Conservation (phyloP, 2,329 filamentous ascomycete species). For the Paecilomyces formosus region DNA sequence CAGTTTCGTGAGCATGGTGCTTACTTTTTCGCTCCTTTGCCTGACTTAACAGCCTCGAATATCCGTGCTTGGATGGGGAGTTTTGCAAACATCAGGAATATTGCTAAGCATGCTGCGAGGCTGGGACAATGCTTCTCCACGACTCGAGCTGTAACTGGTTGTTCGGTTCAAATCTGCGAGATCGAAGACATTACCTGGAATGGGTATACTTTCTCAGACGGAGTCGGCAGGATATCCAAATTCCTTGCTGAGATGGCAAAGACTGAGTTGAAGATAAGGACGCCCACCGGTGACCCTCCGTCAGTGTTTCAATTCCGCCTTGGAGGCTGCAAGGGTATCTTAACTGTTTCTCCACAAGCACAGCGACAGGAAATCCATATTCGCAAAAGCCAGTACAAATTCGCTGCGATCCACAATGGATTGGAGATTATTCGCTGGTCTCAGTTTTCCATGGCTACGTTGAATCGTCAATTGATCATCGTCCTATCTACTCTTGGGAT, state of each 20-base stretch:
- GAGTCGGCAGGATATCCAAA: conserved; percentile 83
- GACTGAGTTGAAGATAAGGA: conserved; percentile 57
- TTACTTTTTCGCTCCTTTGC: conserved; percentile 78
- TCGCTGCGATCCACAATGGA: conserved; percentile 60
- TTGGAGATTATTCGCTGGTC: conserved; percentile 84
- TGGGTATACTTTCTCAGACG: conserved; percentile 74
- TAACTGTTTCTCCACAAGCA: conserved; percentile 65
- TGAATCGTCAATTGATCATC: conserved; percentile 85
- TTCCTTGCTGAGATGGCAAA: conserved; percentile 69
- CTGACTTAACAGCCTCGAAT: conserved; percentile 59
- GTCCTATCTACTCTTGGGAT: conserved; percentile 78
- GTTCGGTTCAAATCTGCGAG: conserved; percentile 49
- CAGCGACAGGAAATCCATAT: conserved; percentile 65
- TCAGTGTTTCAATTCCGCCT: conserved; percentile 89
- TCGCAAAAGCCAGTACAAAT: conserved; percentile 82
- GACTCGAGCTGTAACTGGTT: conserved; percentile 64
- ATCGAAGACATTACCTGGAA: conserved; percentile 65
- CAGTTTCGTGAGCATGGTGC: conserved; percentile 88
- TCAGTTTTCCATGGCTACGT: conserved; percentile 63
- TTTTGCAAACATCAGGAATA: conserved; percentile 69
- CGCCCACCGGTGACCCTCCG: conserved; percentile 50
- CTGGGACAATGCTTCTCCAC: conserved; percentile 95
- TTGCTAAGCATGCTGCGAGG: conserved; percentile 86
- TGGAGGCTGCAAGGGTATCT: conserved; percentile 84
- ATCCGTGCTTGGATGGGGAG: conserved; percentile 84